Evolutionary conservation across 2,329 filamentous ascomycete species (phyloP).

Genomic region (Fusarium succisae): DNA sequence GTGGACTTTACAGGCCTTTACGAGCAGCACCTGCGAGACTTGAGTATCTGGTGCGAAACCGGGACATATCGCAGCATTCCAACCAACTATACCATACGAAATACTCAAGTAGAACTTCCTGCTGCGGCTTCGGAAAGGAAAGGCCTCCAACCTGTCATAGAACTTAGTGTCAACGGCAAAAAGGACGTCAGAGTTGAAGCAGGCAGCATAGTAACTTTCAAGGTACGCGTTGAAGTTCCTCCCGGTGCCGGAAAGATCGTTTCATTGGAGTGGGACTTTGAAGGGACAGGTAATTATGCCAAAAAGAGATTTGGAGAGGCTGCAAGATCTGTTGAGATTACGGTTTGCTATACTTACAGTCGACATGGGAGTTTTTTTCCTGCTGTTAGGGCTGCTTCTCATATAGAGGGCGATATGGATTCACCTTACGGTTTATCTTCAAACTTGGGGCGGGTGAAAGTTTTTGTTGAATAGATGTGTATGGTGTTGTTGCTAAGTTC

Average conservation of each 20-base stretch:
- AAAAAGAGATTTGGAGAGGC: accelerated
- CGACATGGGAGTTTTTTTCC: accelerated
- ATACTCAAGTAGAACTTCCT: accelerated
- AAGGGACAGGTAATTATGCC: accelerated
- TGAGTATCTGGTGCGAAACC: neutral
- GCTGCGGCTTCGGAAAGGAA: accelerated
- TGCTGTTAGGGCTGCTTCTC: accelerated
- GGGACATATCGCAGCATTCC: accelerated
- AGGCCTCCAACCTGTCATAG: neutral
- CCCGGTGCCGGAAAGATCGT: accelerated
- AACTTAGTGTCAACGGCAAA: accelerated
- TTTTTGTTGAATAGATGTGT: no score
- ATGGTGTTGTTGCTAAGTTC: no score
- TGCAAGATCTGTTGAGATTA: accelerated
- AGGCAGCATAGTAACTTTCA: accelerated
- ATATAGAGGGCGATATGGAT: accelerated
- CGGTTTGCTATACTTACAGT: accelerated
- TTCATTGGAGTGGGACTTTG: neutral
- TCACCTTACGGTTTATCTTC: no score
- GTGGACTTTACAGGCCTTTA: neutral
- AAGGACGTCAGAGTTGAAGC: accelerated
- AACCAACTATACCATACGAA: neutral
- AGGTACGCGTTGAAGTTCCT: neutral
- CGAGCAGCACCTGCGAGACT: neutral
- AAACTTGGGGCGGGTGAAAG: no score